phyloP scores from a whole-genome alignment of 768 basidiomycete genomes.

The Phylloporus sp. region DNA sequence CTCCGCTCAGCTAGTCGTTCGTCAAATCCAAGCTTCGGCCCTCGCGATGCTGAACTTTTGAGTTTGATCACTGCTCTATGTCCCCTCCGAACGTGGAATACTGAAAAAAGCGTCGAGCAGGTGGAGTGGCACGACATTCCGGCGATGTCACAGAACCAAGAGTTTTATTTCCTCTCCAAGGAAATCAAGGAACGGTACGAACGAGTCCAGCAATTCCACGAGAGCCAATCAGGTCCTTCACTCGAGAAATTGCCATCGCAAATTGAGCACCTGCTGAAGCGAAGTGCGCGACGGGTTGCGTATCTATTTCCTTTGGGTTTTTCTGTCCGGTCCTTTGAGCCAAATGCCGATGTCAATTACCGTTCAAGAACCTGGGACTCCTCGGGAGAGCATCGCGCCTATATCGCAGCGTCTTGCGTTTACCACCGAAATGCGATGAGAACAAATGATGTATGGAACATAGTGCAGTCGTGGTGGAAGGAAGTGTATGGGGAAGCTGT shows the following conservation, averaged over 20 bases:
- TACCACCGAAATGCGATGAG: neutral
- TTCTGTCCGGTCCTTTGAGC: neutral
- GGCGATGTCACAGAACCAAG: conserved; percentile 28
- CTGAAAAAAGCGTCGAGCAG: conserved; percentile 36
- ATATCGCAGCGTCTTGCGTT: conserved; percentile 4
- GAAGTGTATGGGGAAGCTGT: neutral
- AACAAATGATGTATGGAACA: neutral
- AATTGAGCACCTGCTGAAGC: conserved; percentile 7
- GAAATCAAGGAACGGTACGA: conserved; percentile 27
- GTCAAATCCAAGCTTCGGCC: conserved; percentile 35
- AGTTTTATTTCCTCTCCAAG: conserved; percentile 19
- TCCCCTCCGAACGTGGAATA: conserved; percentile 35
- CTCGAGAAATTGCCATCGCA: conserved; percentile 3
- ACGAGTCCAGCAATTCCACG: conserved; percentile 10
- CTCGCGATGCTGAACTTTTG: conserved; percentile 29
- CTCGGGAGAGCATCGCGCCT: conserved; percentile 7
- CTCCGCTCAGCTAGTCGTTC: conserved; percentile 34
- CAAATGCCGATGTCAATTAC: conserved; percentile 5
- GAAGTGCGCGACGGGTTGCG: conserved; percentile 7
- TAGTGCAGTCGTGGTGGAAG: conserved; percentile 6
- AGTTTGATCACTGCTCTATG: conserved; percentile 31
- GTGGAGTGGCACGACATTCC: conserved; percentile 26
- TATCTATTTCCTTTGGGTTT: neutral
- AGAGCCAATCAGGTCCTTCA: neutral
- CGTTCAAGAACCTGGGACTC: neutral